Conservation (phyloP, 2,329 filamentous ascomycete species). For the Cadophora malorum region DNA sequence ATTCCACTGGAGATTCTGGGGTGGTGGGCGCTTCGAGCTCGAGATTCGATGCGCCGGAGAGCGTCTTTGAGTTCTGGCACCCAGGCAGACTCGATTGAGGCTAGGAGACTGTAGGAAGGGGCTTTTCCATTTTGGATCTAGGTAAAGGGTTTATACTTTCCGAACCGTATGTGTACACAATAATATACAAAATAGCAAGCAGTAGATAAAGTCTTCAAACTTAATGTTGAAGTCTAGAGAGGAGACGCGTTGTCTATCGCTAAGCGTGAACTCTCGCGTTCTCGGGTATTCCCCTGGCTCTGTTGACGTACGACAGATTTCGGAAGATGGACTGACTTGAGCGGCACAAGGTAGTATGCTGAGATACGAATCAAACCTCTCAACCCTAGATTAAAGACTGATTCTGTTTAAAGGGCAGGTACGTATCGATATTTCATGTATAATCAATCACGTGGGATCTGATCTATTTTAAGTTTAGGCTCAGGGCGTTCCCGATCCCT, state of each 20-base stretch:
- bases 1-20: neutral
- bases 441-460: neutral
- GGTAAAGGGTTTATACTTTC: neutral
- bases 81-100: neutral
- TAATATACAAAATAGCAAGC: neutral
- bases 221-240: neutral
- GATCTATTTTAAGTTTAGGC: neutral
- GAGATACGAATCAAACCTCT: neutral
- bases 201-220: neutral
- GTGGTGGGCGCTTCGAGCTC: neutral
- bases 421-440: too few species aligned
- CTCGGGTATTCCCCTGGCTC: constrained; percentile 3
- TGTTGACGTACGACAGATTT: neutral
- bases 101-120: constrained; percentile 4
- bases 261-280: neutral
- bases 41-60: constrained; percentile 1
- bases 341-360: neutral
- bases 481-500: neutral
- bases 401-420: too few species aligned
- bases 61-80: constrained; percentile 9
- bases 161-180: neutral
- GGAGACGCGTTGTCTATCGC: neutral
- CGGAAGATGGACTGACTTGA: neutral
- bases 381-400: too few species aligned
- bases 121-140: neutral